Evolutionary conservation across 2,329 filamentous ascomycete genomes (phyloP).

Genomic region (Monilinia vaccinii-corymbosi): DNA sequence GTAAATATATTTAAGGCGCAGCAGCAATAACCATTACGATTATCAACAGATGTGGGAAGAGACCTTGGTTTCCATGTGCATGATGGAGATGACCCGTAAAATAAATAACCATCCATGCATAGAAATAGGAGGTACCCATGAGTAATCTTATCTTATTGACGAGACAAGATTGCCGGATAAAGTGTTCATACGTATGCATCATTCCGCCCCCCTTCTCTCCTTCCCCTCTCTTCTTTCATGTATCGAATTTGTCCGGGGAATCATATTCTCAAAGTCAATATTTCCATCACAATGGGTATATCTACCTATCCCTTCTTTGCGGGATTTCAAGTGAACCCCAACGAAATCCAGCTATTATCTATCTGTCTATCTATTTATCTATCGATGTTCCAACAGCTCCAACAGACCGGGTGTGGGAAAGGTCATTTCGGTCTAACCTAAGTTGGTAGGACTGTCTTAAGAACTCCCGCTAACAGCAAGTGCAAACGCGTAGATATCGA

Average conservation of each 20-base stretch:
- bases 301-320: not conserved
- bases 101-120: not conserved
- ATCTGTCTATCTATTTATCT: no score
- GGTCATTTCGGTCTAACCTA: not conserved
- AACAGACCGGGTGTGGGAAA: not conserved
- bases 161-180: not conserved
- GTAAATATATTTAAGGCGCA: slow-evolving; percentile 6
- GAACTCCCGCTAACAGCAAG: not conserved
- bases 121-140: no score
- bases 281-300: no score
- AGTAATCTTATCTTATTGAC: not conserved
- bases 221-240: no score
- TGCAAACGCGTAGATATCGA: not conserved
- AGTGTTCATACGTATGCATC: not conserved
- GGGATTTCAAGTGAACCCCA: not conserved
- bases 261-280: no score
- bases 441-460: not conserved
- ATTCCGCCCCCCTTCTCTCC: no score
- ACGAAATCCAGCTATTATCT: no score
- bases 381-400: no score
- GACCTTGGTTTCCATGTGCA: not conserved
- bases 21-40: not conserved
- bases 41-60: not conserved
- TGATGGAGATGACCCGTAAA: not conserved
- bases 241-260: no score